Base-by-base conservation (phyloP, 1,139 yeast species). In the Yamadazyma kanchanaburiensis region DNA sequence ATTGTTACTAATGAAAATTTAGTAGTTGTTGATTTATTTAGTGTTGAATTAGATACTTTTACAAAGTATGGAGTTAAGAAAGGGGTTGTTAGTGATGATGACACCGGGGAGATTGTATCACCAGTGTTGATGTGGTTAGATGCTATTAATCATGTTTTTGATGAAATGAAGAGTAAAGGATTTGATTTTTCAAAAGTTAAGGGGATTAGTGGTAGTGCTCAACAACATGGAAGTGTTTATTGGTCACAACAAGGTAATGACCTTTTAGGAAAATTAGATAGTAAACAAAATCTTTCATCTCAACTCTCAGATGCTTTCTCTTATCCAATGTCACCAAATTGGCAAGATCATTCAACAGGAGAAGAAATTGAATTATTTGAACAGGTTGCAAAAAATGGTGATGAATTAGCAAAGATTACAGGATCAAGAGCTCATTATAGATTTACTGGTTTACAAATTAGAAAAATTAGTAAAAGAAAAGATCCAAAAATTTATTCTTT, bases 271-370 rank as follows among this genome's bases (percentile, higher is more conserved):
- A 35, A 28, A 1, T 27, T 63, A 68, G 33, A 52, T 42, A 30
- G 51, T 2, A 31, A 35, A 0, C 32, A 48, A 10, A 32, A 58
- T 1, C 58, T 80, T 30, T 47, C 59, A n/a, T 63, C 56, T n/a
- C 82, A 74, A 40, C 52, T 80, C 25, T 37, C 42, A 4, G 43
- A 42, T 2, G 79, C 81, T 1, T 77, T 87, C 40, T 64, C 94
- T 1, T 70, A 79, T 48, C 67, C 70, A 5, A 65, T 67, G 33
- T 81, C 95, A 7, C 95, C 96, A 9, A 88, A 88, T 48, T 88
- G 96, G 96, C 96, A 88, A 54, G 96, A 88, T 51, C 94, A 86
- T 48, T 82, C 94, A 15, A 88, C 96, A 0, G 81, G 76, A 6
- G 56, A 64, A 15, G 95, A 88, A 52, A 68, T 87, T 33, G 49